These are phyloP conservation scores for Lepidopterella palustris DNA, from an alignment of 495 filamentous ascomycete genomes.

Conservation along the genomic window DNA sequence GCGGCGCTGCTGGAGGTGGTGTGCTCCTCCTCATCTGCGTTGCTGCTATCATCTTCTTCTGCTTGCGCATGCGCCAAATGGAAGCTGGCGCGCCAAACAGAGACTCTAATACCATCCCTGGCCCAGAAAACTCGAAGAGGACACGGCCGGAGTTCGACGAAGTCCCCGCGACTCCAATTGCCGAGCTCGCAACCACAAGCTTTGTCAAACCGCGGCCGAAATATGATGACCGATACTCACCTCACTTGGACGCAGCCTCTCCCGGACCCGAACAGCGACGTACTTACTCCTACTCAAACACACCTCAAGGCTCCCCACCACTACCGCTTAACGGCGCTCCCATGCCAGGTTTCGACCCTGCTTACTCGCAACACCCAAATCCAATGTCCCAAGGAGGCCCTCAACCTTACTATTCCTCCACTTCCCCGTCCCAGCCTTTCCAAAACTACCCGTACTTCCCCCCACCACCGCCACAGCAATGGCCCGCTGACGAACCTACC, in stretches of 20 bases:
- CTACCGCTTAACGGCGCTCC: neutral
- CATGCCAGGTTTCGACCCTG: neutral
- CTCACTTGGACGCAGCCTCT: neutral
- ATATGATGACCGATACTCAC: neutral
- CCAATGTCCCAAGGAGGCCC: neutral
- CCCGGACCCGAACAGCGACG: neutral
- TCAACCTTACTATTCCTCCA: neutral
- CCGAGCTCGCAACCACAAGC: neutral
- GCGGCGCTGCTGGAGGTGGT: conserved; percentile 32
- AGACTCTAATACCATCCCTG: neutral
- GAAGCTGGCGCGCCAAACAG: neutral
- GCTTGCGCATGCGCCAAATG: conserved; percentile 27
- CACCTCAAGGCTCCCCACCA: neutral
- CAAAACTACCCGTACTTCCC: neutral
- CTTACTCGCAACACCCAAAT: neutral
- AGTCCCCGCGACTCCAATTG: neutral
- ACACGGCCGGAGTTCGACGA: neutral
- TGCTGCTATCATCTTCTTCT: conserved; percentile 28
- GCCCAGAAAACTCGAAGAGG: neutral
- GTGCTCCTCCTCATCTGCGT: conserved; percentile 24
- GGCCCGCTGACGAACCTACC: neutral
- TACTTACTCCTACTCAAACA: neutral
- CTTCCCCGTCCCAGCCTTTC: neutral
- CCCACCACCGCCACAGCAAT: neutral
- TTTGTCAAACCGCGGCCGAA: neutral